Conservation (phyloP, 2,329 filamentous ascomycete species). For the Xylariaceae sp. region DNA sequence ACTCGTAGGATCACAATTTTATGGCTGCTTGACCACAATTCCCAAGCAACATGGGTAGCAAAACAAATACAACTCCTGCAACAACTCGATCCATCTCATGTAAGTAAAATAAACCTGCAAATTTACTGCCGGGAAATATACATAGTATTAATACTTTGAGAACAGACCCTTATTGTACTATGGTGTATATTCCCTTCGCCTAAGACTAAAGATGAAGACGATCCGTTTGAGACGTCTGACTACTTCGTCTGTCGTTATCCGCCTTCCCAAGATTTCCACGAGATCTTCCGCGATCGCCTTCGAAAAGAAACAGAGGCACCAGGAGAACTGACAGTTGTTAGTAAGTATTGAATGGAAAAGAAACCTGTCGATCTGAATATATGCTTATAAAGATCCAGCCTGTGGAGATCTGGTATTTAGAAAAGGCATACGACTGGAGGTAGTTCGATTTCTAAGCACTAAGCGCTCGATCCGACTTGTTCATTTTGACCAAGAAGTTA, state of each 20-base stretch:
- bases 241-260: constrained; percentile 1
- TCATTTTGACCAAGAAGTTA: neutral
- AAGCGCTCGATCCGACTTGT: neutral
- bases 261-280: neutral
- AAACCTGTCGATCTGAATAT: neutral
- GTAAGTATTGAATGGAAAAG: neutral
- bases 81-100: neutral
- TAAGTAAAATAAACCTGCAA: neutral
- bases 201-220: neutral
- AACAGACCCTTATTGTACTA: constrained; percentile 2
- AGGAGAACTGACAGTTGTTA: neutral
- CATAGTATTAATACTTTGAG: neutral
- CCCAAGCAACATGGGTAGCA: neutral
- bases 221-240: neutral
- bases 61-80: constrained; percentile 3
- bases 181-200: neutral
- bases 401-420: neutral
- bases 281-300: neutral
- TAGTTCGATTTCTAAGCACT: neutral
- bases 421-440: neutral
- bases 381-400: neutral
- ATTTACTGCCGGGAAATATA: neutral
- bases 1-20: neutral
- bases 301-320: neutral
- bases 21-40: constrained; percentile 2